phyloP scores from a whole-genome alignment of 2,329 filamentous ascomycete species.

The Paraphaeosphaeria sporulosa region DNA sequence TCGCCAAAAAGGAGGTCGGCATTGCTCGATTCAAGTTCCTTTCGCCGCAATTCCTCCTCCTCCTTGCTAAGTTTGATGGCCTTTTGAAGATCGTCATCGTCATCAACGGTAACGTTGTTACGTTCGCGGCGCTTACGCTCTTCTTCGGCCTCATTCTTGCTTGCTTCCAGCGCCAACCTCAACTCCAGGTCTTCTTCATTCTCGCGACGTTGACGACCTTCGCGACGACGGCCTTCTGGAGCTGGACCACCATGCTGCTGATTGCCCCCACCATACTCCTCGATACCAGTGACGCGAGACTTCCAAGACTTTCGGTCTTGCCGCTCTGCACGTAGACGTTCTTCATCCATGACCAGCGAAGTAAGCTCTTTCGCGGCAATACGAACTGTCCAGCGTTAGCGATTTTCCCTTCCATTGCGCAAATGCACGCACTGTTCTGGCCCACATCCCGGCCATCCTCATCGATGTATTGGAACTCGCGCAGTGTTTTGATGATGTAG shows the following conservation, averaged over 20 bases:
- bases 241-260: conserved; percentile 44
- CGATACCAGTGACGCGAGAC: conserved; percentile 90
- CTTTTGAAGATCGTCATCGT: conserved; percentile 91
- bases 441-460: conserved; percentile 96
- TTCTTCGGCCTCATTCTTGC: conserved; percentile 93
- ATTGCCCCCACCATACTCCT: conserved; percentile 70
- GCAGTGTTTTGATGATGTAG: conserved; percentile 97
- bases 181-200: conserved; percentile 90
- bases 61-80: conserved; percentile 94
- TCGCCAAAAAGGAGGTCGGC: conserved; percentile 90
- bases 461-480: conserved; percentile 96
- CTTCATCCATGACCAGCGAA: conserved; percentile 89
- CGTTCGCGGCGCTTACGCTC: conserved; percentile 75
- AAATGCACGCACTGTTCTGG: conserved; percentile 80
- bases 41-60: conserved; percentile 87
- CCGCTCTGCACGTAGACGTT: conserved; percentile 86
- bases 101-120: conserved; percentile 54
- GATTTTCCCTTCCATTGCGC: neutral
- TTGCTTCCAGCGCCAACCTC: conserved; percentile 88
- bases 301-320: conserved; percentile 96
- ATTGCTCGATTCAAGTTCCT: conserved; percentile 86
- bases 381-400: conserved; percentile 69
- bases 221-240: conserved; percentile 48
- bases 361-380: conserved; percentile 96
- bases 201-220: conserved; percentile 61